Base-by-base conservation (phyloP, 2,329 filamentous ascomycete genomes). In the Pestalotiopsis sp. region DNA sequence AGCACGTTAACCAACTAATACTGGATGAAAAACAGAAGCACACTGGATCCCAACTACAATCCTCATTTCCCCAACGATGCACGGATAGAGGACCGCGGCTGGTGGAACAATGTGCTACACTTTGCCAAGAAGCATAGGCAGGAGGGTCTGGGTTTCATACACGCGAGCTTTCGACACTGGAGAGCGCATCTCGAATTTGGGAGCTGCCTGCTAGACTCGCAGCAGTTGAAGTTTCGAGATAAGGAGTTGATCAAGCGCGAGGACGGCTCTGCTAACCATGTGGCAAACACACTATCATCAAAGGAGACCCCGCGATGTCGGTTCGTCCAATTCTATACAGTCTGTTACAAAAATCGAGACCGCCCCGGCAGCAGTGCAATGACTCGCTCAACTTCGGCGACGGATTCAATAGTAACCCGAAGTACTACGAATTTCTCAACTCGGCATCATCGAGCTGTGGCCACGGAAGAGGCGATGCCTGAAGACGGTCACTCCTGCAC, bases 241-340 rank as follows among this genome's bases (percentile, higher is more conserved):
- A 84, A 85, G 24, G 86, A 81, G 56, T 81, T 97, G 30, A 86
- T 92, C 65, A 87, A 85, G 1, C 81, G 97, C 11, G 94, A 97
- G 75, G 82, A 89, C 4, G 86, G 92, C 67, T 88, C 91, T 70
- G 73, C 86, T 1, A 78, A 74, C 61, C 70, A 72, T 59, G 69
- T 73, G 24, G 72, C 72, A 2, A 71, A 73, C n/a, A 70, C 75
- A 22, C 81, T 83, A 22, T 7, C 52, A 26, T 22, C n/a, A 26
- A 20, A 1, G 52, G 70, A 81, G 3, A 73, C 81, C 2, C 81
- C 82, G 2, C 84, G 90, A 64, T 87, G 96, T 10, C 86, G 94
- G 17, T 97, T 97, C 74, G 85, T 93, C 67, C 97, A 97, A 76
- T 97, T 97, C 77, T 97, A 95, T 76, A 97, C 94, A 1, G 87